A percentile compares a stretch with the other conserved stretches of the same genome.
Conservation (phyloP, 495 filamentous ascomycete species). For the Beverwykella pulmonaria region DNA sequence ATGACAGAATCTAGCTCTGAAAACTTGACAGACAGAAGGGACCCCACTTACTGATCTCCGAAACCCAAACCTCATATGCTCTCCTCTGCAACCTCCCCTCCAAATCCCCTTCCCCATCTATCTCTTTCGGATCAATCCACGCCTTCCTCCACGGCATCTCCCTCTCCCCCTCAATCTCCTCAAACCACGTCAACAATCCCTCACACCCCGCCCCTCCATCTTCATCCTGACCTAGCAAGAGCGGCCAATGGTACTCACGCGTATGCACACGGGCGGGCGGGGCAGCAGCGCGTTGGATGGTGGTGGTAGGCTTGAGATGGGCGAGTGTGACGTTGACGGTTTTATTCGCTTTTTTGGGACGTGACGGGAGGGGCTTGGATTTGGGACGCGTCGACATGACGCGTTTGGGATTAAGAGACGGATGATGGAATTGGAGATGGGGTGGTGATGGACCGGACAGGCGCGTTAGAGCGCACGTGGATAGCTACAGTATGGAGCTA, state of each 20-base stretch:
- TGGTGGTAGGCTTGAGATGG: constrained; percentile 1
- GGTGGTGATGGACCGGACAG: neutral
- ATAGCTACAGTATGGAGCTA: no score
- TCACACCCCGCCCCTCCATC: neutral
- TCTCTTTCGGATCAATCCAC: constrained; percentile 21
- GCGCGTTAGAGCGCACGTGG: no score
- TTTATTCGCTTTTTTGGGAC: neutral
- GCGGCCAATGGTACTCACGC: constrained; percentile 24
- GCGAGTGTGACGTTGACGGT: neutral
- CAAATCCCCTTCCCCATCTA: constrained; percentile 2
- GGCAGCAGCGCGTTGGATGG: neutral
- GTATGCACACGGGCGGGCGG: constrained; percentile 25
- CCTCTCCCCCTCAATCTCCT: constrained; percentile 22
- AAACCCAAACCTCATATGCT: constrained; percentile 33
- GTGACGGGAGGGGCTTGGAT: neutral
- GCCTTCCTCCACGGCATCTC: constrained; percentile 31
- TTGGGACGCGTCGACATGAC: constrained; percentile 7
- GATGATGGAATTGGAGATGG: no score
- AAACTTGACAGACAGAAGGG: neutral
- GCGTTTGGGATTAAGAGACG: neutral
- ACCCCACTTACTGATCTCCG: constrained; percentile 25
- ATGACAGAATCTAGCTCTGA: neutral
- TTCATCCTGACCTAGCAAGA: neutral
- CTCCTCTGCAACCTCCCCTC: constrained; percentile 5
- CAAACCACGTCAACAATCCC: constrained; percentile 24